Conservation (phyloP, 768 basidiomycete genomes). For the Naganishia randhawae region DNA sequence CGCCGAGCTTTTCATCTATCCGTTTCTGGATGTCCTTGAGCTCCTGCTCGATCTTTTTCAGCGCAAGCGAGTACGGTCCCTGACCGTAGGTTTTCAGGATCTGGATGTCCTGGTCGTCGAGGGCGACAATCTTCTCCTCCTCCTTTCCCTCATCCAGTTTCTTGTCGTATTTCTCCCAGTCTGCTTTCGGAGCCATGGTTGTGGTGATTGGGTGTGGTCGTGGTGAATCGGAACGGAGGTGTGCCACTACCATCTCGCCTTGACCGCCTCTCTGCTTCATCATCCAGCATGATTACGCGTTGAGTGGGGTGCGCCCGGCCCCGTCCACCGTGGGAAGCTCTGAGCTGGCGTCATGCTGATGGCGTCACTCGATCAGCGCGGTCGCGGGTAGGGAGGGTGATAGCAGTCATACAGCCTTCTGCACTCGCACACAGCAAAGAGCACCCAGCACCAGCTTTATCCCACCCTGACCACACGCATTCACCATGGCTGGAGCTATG, state of each 20-base stretch:
- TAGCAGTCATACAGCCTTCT: background rate
- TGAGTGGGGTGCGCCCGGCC: constrained; percentile 4
- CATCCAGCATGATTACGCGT: constrained; percentile 60
- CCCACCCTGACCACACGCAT: background rate
- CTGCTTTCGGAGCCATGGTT: constrained; percentile 11
- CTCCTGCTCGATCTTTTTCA: constrained; percentile 85
- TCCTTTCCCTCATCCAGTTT: constrained; percentile 65
- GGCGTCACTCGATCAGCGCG: background rate
- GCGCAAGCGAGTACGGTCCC: constrained; percentile 86
- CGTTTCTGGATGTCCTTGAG: constrained; percentile 95
- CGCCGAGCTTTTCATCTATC: constrained; percentile 95
- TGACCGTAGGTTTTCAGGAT: constrained; percentile 98
- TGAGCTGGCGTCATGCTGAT: background rate
- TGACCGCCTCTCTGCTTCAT: constrained; percentile 1
- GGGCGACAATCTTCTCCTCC: constrained; percentile 89
- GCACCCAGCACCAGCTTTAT: background rate
- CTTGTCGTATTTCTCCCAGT: constrained; percentile 23
- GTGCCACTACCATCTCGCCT: background rate
- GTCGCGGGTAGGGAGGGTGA: background rate
- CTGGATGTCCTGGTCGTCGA: constrained; percentile 98
- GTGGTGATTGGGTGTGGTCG: background rate
- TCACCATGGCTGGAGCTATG: constrained; percentile 73
- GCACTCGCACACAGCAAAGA: constrained; percentile 40
- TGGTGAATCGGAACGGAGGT: too few relatives aligned
- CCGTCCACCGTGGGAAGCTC: background rate